phyloP scores from a whole-genome alignment of 768 basidiomycete genomes.

The Holtermanniella nyarrowii region DNA sequence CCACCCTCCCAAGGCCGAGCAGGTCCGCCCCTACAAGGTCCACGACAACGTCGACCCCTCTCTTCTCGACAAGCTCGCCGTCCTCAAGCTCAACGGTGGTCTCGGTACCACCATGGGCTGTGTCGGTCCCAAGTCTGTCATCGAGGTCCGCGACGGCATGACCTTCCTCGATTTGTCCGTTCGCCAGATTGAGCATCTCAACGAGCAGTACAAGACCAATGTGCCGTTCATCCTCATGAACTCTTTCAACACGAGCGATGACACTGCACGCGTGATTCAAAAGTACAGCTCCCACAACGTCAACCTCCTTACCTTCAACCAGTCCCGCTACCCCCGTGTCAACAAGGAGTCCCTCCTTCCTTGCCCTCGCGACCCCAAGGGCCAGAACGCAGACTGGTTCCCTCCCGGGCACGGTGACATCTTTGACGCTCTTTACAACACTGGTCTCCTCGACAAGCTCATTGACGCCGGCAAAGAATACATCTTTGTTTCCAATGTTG shows the following conservation, averaged over 20 bases:
- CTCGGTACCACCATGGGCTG: conserved; percentile 66
- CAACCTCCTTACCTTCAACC: conserved; percentile 79
- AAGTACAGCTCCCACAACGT: conserved; percentile 91
- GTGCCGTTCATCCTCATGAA: conserved; percentile 98
- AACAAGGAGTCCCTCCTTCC: conserved; percentile 80
- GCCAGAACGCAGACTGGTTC: conserved; percentile 90
- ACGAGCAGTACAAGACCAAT: conserved; percentile 70
- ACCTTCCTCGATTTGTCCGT: conserved; percentile 89
- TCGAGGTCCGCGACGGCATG: conserved; percentile 96
- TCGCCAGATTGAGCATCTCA: conserved; percentile 90
- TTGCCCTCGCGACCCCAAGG: conserved; percentile 61
- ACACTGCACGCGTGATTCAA: conserved; percentile 90
- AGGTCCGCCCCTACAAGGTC: conserved; percentile 70
- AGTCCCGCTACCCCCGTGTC: conserved; percentile 88
- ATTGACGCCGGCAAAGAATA: conserved; percentile 89
- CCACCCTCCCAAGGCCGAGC: conserved; percentile 72
- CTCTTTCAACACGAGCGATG: conserved; percentile 95
- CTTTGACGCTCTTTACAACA: conserved; percentile 82
- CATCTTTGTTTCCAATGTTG: conserved; percentile 93
- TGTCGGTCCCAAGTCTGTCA: conserved; percentile 71
- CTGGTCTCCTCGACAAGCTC: conserved; percentile 80
- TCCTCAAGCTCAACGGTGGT: conserved; percentile 91
- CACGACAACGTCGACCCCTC: conserved; percentile 56
- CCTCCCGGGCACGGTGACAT: conserved; percentile 95
- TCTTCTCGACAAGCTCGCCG: conserved; percentile 82